These are phyloP conservation scores for Eucalyptus tenuipes DNA, from an alignment of 345 rosid species.

Conservation along the genomic window DNA sequence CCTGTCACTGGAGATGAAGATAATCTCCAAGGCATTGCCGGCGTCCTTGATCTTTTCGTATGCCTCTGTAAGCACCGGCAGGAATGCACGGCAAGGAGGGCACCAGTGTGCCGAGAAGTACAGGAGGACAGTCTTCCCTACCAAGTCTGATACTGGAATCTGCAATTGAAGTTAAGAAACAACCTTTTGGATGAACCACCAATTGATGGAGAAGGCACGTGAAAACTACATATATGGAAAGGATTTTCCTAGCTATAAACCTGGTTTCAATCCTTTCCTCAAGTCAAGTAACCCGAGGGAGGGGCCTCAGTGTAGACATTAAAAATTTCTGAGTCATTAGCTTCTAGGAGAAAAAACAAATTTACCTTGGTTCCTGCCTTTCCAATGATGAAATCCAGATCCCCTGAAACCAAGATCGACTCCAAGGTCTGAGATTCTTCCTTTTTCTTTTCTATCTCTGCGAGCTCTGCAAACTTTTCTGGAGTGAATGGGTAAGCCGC, in stretches of 20 bases:
- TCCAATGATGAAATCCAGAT: slow-evolving; percentile 7
- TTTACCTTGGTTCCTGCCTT: slow-evolving; percentile 4
- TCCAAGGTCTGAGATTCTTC: slow-evolving; percentile 8
- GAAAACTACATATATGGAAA: background rate
- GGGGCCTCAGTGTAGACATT: background rate
- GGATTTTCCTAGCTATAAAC: background rate
- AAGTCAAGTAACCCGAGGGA: background rate
- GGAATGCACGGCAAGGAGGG: slow-evolving; percentile 28
- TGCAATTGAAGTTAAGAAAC: background rate
- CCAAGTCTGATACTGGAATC: slow-evolving; percentile 22
- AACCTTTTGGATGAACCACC: background rate
- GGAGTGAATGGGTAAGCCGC: slow-evolving; percentile 9
- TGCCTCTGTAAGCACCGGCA: slow-evolving; percentile 18
- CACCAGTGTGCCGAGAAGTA: slow-evolving; percentile 41
- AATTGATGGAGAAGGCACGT: background rate
- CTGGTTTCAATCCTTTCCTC: background rate
- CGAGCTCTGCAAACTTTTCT: slow-evolving; percentile 7
- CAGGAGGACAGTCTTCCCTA: slow-evolving; percentile 29
- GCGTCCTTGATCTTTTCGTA: slow-evolving; percentile 17
- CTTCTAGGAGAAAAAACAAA: background rate
- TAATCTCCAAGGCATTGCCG: slow-evolving; percentile 17
- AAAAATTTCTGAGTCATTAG: background rate
- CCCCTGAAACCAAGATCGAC: slow-evolving; percentile 3
- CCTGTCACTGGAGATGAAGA: slow-evolving; percentile 28
- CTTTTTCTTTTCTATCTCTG: slow-evolving; percentile 7